Percentiles rank a stretch among this genome's conserved stretches.
Evolutionary conservation across 2,329 filamentous ascomycete species (phyloP).

Genomic region (Phaeomoniella chlamydospora): DNA sequence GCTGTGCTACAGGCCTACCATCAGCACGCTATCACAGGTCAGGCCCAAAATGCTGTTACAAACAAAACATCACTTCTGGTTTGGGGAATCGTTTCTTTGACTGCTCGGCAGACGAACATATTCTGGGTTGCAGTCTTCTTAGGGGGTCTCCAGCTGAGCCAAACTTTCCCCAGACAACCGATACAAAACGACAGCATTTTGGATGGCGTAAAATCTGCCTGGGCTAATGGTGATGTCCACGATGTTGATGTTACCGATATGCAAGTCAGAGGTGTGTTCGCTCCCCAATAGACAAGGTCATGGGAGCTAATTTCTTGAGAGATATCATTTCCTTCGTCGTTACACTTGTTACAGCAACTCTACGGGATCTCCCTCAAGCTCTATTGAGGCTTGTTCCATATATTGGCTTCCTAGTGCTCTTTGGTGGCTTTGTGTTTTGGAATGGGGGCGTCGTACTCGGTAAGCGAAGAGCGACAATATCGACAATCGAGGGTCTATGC

Average conservation of each 20-base stretch:
- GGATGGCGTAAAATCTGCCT: neutral
- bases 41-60: conserved; percentile 3
- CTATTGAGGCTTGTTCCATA: conserved; percentile 30
- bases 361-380: conserved; percentile 5
- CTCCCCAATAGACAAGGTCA: neutral
- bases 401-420: conserved; percentile 49
- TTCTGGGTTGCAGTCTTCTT: conserved; percentile 63
- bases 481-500: conserved; percentile 8
- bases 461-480: conserved; percentile 22
- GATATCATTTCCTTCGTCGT: conserved; percentile 3
- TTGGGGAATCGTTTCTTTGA: conserved; percentile 51
- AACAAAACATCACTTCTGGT: conserved; percentile 30
- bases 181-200: too few relatives aligned
- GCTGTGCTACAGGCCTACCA: conserved; percentile 58
- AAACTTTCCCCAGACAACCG: conserved; percentile 7
- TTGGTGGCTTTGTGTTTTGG: conserved; percentile 64
- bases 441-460: conserved; percentile 88
- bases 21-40: conserved; percentile 19
- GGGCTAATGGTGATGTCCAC: conserved; percentile 19
- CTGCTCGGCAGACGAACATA: conserved; percentile 87
- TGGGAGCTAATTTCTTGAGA: conserved; percentile 12
- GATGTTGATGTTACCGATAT: conserved; percentile 34
- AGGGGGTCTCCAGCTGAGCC: conserved; percentile 27
- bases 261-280: conserved; percentile 29
- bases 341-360: neutral